phyloP scores from a whole-genome alignment of 2,329 filamentous ascomycete genomes.

The Colletotrichum godetiae region DNA sequence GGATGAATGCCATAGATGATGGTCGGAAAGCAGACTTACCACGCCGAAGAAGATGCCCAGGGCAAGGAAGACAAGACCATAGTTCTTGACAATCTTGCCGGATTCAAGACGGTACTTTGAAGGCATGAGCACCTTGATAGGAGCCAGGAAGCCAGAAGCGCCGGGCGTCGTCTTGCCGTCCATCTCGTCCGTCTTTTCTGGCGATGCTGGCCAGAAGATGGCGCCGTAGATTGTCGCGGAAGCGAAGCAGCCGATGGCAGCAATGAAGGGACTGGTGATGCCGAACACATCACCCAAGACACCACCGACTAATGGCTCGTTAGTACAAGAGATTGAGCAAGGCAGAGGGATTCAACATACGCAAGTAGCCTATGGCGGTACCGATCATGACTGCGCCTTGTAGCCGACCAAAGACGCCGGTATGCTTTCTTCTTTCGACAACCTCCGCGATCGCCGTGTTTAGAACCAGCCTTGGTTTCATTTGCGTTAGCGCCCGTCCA shows the following conservation, averaged over 20 bases:
- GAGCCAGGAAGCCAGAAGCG: slow-evolving; percentile 69
- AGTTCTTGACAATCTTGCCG: slow-evolving; percentile 65
- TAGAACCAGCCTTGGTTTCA: slow-evolving; percentile 62
- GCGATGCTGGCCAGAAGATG: slow-evolving; percentile 43
- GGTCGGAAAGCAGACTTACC: slow-evolving; percentile 47
- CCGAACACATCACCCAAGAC: slow-evolving; percentile 72
- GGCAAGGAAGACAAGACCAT: slow-evolving; percentile 73
- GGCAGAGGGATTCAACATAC: slow-evolving; percentile 46
- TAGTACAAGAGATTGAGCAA: neutral
- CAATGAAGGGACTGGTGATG: slow-evolving; percentile 73
- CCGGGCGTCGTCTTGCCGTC: slow-evolving; percentile 36
- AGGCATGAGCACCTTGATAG: slow-evolving; percentile 70
- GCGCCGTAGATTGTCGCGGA: slow-evolving; percentile 45
- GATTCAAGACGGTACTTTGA: slow-evolving; percentile 62
- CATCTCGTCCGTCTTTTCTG: slow-evolving; percentile 41
- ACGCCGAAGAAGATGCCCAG: slow-evolving; percentile 75
- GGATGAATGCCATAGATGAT: slow-evolving; percentile 4
- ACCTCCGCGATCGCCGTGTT: slow-evolving; percentile 77
- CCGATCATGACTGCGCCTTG: slow-evolving; percentile 77
- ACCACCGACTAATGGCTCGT: slow-evolving; percentile 62
- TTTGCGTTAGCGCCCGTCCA: neutral
- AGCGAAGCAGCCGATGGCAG: slow-evolving; percentile 53
- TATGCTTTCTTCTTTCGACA: slow-evolving; percentile 68
- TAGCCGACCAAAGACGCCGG: slow-evolving; percentile 72
- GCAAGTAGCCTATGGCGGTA: slow-evolving; percentile 70